Evolutionary conservation across 2,329 filamentous ascomycete species (phyloP).

Genomic region (Didymella sp.): DNA sequence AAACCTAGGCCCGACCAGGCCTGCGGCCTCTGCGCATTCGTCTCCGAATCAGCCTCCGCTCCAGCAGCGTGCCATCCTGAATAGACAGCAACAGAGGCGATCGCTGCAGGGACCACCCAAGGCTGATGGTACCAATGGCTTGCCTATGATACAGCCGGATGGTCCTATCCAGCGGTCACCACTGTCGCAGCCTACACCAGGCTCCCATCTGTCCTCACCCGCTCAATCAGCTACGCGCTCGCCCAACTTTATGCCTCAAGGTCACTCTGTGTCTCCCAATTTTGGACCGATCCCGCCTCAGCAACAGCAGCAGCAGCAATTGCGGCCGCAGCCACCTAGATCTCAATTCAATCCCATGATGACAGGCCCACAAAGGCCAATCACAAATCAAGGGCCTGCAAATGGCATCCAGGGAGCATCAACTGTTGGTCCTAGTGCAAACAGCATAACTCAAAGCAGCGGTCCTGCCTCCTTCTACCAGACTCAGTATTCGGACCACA

Average conservation of each 20-base stretch:
- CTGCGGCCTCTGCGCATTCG: constrained; percentile 61
- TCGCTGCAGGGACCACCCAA: constrained; percentile 80
- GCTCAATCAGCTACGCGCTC: constrained; percentile 64
- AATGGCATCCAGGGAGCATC: constrained; percentile 49
- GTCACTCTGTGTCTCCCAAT: constrained; percentile 67
- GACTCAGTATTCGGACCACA: constrained; percentile 89
- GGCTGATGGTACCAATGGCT: constrained; percentile 59
- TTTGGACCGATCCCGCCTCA: constrained; percentile 60
- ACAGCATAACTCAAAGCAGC: constrained; percentile 47
- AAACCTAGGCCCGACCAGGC: constrained; percentile 70
- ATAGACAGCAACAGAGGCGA: constrained; percentile 75
- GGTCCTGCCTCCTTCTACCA: constrained; percentile 72
- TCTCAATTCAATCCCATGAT: constrained; percentile 56
- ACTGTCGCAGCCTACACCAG: constrained; percentile 80
- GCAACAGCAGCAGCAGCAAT: constrained; percentile 49
- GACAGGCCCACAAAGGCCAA: constrained; percentile 51
- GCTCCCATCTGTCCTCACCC: constrained; percentile 77
- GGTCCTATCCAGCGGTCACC: constrained; percentile 64
- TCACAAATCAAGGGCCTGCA: constrained; percentile 46
- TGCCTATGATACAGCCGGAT: constrained; percentile 51
- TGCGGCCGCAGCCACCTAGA: constrained; percentile 56
- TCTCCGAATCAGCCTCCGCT: constrained; percentile 67
- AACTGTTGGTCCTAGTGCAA: constrained; percentile 46
- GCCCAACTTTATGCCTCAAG: constrained; percentile 65
- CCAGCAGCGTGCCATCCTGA: constrained; percentile 81